Conservation (phyloP, 176 grass and related monocot species). For the Eremochloa ophiuroides region DNA sequence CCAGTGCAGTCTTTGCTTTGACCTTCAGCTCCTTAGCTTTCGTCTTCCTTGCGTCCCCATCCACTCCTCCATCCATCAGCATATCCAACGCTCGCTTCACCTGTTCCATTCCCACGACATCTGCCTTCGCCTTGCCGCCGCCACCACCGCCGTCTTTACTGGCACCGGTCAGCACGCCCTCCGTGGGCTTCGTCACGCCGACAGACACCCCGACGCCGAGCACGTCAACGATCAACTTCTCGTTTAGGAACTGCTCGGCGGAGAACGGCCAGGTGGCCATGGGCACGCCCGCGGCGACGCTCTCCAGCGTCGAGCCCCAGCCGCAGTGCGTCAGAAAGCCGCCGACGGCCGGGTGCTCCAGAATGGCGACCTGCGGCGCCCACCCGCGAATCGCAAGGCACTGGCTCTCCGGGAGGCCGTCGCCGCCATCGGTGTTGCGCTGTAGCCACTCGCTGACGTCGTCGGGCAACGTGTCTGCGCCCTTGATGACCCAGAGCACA, state of each 20-base stretch:
- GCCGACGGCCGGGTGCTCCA: slow-evolving; percentile 48
- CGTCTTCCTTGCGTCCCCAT: slow-evolving; percentile 19
- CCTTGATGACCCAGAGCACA: slow-evolving; percentile 60
- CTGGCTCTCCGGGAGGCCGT: slow-evolving; percentile 1
- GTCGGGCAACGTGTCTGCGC: slow-evolving; percentile 8
- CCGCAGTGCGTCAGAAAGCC: slow-evolving; percentile 79
- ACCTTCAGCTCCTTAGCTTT: slow-evolving; percentile 1
- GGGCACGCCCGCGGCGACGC: slow-evolving; percentile 38
- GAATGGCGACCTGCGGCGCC: slow-evolving; percentile 61
- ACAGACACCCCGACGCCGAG: slow-evolving; percentile 43
- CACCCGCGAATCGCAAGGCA: slow-evolving; percentile 43
- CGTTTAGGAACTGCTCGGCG: slow-evolving; percentile 63
- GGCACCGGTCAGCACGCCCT: neutral
- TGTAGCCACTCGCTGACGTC: slow-evolving; percentile 38
- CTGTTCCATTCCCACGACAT: slow-evolving; percentile 23
- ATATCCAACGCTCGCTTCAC: slow-evolving; percentile 19
- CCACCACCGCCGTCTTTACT: neutral
- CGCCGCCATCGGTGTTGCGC: slow-evolving; percentile 24
- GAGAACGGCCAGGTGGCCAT: slow-evolving; percentile 54
- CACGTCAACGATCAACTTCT: slow-evolving; percentile 60
- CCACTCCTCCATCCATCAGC: slow-evolving; percentile 39
- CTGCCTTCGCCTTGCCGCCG: neutral
- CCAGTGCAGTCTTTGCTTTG: slow-evolving; percentile 17
- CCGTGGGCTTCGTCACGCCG: slow-evolving; percentile 30
- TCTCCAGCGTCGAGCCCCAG: slow-evolving; percentile 71